A percentile compares a stretch with the other conserved stretches of the same genome.
Conservation (phyloP, 192 early-diverging fungal genomes). For the Coemansia guatemalensis region DNA sequence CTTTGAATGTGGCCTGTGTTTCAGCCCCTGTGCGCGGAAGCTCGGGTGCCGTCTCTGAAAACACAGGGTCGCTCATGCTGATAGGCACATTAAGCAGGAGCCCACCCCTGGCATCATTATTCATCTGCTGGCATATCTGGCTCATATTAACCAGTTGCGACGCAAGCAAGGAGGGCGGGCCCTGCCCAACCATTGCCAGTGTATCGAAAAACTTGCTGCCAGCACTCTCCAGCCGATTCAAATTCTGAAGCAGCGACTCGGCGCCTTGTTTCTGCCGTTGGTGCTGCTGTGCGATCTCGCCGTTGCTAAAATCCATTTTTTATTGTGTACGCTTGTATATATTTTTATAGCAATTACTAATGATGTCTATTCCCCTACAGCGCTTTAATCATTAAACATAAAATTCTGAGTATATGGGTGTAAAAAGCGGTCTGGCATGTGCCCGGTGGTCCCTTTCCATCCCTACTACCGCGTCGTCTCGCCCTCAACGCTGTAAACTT, state of each 20-base stretch:
- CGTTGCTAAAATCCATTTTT: slow-evolving; percentile 1
- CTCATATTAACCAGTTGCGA: slow-evolving; percentile 48
- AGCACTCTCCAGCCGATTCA: slow-evolving; percentile 39
- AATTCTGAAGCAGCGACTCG: slow-evolving; percentile 23
- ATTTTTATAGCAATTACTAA: neutral
- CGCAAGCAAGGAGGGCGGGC: slow-evolving; percentile 50
- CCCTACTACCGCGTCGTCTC: too few relatives aligned
- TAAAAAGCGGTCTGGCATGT: too few relatives aligned
- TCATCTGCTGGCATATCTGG: slow-evolving; percentile 51
- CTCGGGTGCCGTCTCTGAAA: slow-evolving; percentile 5
- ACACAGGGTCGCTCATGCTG: slow-evolving; percentile 11
- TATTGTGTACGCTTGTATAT: slow-evolving; percentile 4
- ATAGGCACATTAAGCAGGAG: slow-evolving; percentile 36
- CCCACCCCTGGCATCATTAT: slow-evolving; percentile 13
- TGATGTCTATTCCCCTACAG: neutral
- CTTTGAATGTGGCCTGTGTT: neutral
- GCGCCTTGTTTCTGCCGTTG: slow-evolving; percentile 22
- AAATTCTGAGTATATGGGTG: neutral
- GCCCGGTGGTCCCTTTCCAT: too few relatives aligned
- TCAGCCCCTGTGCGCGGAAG: slow-evolving; percentile 16
- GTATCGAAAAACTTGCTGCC: slow-evolving; percentile 48
- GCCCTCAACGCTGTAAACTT: too few relatives aligned
- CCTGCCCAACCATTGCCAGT: slow-evolving; percentile 48
- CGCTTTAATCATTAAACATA: neutral
- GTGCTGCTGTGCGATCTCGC: slow-evolving; percentile 3